These are phyloP conservation scores for Lecanicillium sp. DNA, from an alignment of 2,329 filamentous ascomycete genomes.

Conservation along the genomic window DNA sequence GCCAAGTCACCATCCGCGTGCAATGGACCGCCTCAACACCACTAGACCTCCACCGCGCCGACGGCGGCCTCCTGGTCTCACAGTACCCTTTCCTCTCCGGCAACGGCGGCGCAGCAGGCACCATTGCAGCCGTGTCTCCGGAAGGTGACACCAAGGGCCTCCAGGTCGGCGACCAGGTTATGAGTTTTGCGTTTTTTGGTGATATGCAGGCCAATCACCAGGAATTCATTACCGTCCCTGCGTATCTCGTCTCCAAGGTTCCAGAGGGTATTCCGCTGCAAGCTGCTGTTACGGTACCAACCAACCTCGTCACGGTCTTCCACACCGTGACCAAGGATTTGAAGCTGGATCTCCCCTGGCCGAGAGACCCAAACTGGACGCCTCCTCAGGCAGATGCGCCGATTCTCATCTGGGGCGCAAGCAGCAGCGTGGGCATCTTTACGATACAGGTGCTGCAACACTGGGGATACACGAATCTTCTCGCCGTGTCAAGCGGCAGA, in stretches of 20 bases:
- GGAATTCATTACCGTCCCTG: conserved; percentile 42
- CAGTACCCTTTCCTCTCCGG: conserved; percentile 41
- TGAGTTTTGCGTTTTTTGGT: conserved; percentile 42
- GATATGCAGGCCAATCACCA: conserved; percentile 44
- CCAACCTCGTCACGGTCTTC: conserved; percentile 52
- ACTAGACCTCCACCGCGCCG: conserved; percentile 52
- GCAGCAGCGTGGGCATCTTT: conserved; percentile 42
- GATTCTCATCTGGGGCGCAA: conserved; percentile 44
- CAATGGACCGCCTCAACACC: conserved; percentile 54
- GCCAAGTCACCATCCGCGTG: conserved; percentile 45
- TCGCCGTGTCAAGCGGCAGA: conserved; percentile 36
- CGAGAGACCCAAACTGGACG: conserved; percentile 33
- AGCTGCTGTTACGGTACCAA: conserved; percentile 44
- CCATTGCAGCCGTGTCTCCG: conserved; percentile 41
- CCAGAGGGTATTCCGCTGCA: conserved; percentile 30
- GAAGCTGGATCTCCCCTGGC: conserved; percentile 47
- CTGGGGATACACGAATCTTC: conserved; percentile 43
- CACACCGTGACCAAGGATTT: conserved; percentile 43
- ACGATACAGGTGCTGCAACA: conserved; percentile 40
- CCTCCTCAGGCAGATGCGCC: conserved; percentile 25
- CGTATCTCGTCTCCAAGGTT: conserved; percentile 38
- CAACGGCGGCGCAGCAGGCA: conserved; percentile 40
- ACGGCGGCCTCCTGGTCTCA: conserved; percentile 46
- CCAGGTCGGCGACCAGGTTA: conserved; percentile 45
- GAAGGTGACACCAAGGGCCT: conserved; percentile 29